These are phyloP conservation scores for Perilla frutescens DNA, from an alignment of 257 asterid genomes.

Conservation along the genomic window DNA sequence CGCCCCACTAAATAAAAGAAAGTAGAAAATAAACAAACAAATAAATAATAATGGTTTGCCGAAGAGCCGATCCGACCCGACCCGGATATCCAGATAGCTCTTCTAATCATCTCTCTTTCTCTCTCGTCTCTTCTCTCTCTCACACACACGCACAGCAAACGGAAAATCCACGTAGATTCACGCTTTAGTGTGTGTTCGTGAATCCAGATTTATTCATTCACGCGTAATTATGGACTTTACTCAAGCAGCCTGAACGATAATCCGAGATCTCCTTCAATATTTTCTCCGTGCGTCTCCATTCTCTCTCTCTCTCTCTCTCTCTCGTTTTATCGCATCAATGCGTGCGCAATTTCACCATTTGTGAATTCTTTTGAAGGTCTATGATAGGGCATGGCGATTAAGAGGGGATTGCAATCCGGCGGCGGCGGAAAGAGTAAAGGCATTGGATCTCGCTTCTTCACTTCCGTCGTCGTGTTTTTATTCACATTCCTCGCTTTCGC, in stretches of 20 bases:
- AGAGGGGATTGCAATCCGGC: slow-evolving; percentile 46
- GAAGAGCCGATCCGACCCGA: slow-evolving; percentile 3
- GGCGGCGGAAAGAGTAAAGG: slow-evolving; percentile 41
- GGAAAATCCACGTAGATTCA: slow-evolving; percentile 8
- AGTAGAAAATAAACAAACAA: not conserved
- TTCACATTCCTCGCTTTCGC: slow-evolving; percentile 50
- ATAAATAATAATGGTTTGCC: not conserved
- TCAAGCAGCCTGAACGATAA: slow-evolving; percentile 29
- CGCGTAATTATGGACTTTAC: slow-evolving; percentile 26
- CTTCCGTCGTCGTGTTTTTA: slow-evolving; percentile 36
- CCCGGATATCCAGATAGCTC: slow-evolving; percentile 37
- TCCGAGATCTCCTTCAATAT: slow-evolving; percentile 36
- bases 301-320: not conserved
- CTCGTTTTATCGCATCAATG: slow-evolving; percentile 16
- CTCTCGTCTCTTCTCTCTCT: not conserved
- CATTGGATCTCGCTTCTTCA: slow-evolving; percentile 50
- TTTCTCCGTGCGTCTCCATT: slow-evolving; percentile 26
- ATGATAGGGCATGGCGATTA: slow-evolving; percentile 57
- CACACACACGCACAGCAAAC: slow-evolving; percentile 30
- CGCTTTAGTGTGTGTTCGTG: slow-evolving; percentile 17
- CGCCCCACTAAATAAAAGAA: not conserved
- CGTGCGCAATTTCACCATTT: slow-evolving; percentile 25
- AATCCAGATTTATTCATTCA: slow-evolving; percentile 15
- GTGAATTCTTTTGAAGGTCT: slow-evolving; percentile 42
- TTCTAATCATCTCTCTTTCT: not conserved